A percentile compares a stretch with the other conserved stretches of the same genome.
Evolutionary conservation across 2,329 filamentous ascomycete genomes (phyloP).

Genomic region (Penicillium frequentans): DNA sequence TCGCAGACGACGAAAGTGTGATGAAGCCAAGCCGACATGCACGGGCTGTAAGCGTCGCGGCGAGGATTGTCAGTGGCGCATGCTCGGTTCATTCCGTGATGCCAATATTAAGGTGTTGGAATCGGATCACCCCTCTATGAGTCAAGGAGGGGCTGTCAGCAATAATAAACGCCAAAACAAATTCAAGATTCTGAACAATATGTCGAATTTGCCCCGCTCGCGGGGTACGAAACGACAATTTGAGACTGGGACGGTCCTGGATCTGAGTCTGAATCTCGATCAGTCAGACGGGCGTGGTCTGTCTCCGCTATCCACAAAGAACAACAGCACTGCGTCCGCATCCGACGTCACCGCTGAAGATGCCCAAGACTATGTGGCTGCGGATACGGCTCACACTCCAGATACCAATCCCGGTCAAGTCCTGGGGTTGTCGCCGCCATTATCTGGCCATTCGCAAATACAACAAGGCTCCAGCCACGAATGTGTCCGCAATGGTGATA

Average conservation of each 20-base stretch:
- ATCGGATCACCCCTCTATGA: constrained; percentile 33
- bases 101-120: constrained; percentile 31
- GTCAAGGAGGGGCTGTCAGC: constrained; percentile 16
- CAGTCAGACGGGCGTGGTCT: background rate
- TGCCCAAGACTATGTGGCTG: background rate
- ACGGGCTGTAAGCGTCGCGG: constrained; percentile 31
- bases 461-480: background rate
- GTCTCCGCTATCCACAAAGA: background rate
- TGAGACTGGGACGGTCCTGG: background rate
- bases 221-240: constrained; percentile 1
- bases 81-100: constrained; percentile 32
- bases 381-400: background rate
- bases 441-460: constrained; percentile 9
- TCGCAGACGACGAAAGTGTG: constrained; percentile 35
- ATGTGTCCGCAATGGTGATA: background rate
- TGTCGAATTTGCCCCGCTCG: constrained; percentile 1
- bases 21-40: constrained; percentile 32
- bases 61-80: constrained; percentile 32
- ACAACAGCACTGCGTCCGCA: background rate
- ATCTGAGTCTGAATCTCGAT: background rate
- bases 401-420: background rate
- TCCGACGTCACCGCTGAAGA: background rate
- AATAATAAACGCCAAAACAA: constrained; percentile 21
- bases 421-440: constrained; percentile 6
- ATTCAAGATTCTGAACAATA: constrained; percentile 28